Percentiles rank a stretch among this genome's conserved stretches.
phyloP scores from a whole-genome alignment of 768 basidiomycete species.

The Lactifluus pinguis region DNA sequence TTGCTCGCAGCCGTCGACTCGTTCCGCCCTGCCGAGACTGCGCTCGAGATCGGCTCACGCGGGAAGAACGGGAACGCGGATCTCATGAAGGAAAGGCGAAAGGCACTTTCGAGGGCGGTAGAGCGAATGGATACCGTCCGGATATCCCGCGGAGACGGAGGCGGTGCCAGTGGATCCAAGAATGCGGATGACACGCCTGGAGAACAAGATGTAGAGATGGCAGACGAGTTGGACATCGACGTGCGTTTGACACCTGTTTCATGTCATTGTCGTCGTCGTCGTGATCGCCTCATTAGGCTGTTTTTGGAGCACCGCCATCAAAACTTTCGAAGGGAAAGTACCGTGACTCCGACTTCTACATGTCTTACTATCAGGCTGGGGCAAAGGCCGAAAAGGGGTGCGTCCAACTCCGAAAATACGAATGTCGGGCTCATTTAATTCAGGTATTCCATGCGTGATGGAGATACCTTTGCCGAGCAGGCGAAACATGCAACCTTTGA shows the following conservation, averaged over 20 bases:
- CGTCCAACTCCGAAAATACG: conserved; percentile 22
- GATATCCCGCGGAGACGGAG: conserved; percentile 25
- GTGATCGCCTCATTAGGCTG: conserved; percentile 29
- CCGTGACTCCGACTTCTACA: conserved; percentile 81
- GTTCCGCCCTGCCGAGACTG: conserved; percentile 82
- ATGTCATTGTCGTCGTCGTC: conserved; percentile 32
- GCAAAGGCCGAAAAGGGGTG: conserved; percentile 86
- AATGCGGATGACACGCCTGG: conserved; percentile 25
- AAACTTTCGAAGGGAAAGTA: conserved; percentile 40
- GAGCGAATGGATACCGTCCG: conserved; percentile 35
- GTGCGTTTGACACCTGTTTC: conserved; percentile 59
- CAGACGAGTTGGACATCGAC: conserved; percentile 68
- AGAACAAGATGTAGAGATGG: conserved; percentile 48
- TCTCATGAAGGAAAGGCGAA: conserved; percentile 85
- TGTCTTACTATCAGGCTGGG: conserved; percentile 87
- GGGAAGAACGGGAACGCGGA: conserved; percentile 50
- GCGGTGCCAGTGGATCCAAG: conserved; percentile 28
- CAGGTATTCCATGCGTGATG: conserved; percentile 85
- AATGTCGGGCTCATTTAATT: background rate
- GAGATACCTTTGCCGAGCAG: conserved; percentile 81
- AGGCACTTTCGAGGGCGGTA: conserved; percentile 59
- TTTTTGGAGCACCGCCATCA: conserved; percentile 10
- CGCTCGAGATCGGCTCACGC: conserved; percentile 80
- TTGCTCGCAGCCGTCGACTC: conserved; percentile 69
- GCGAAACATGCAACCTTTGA: conserved; percentile 76